Percentiles rank a stretch among this genome's conserved stretches.
phyloP scores from a whole-genome alignment of 2,329 filamentous ascomycete species.

The Diaporthe batatas region DNA sequence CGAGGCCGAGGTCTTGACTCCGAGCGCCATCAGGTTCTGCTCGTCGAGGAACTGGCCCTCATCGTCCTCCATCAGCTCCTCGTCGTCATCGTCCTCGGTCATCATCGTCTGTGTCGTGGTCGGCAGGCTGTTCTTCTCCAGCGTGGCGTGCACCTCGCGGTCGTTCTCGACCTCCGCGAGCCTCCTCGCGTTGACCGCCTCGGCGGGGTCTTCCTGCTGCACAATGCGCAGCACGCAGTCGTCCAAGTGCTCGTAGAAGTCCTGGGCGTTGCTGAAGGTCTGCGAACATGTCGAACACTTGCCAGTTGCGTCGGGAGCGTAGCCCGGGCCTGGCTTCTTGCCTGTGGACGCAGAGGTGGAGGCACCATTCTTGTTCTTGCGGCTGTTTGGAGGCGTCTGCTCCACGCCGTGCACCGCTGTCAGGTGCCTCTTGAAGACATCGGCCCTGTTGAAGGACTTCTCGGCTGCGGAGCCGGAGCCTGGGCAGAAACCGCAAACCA shows the following conservation, averaged over 20 bases:
- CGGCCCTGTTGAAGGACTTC: slow-evolving; percentile 95
- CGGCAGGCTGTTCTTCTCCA: slow-evolving; percentile 74
- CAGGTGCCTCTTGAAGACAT: slow-evolving; percentile 95
- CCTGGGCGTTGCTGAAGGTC: slow-evolving; percentile 92
- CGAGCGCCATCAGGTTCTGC: slow-evolving; percentile 65
- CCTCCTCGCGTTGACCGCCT: slow-evolving; percentile 76
- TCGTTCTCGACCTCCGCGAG: slow-evolving; percentile 76
- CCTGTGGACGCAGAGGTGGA: slow-evolving; percentile 55
- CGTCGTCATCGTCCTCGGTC: slow-evolving; percentile 58
- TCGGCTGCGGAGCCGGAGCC: slow-evolving; percentile 89
- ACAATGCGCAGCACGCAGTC: slow-evolving; percentile 80
- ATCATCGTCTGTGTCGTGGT: slow-evolving; percentile 51
- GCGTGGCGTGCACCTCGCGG: slow-evolving; percentile 70
- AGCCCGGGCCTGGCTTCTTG: slow-evolving; percentile 76
- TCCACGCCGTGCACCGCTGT: slow-evolving; percentile 93
- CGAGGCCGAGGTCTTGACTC: slow-evolving; percentile 54
- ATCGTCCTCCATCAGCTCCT: slow-evolving; percentile 64
- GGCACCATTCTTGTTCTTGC: slow-evolving; percentile 72
- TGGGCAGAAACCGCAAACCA: slow-evolving; percentile 96
- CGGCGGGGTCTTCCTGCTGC: slow-evolving; percentile 77
- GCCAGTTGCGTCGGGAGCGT: slow-evolving; percentile 84
- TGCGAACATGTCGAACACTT: slow-evolving; percentile 95
- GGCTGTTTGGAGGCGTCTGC: slow-evolving; percentile 91
- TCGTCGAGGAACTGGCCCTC: slow-evolving; percentile 69
- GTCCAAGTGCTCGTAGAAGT: slow-evolving; percentile 98